Evolutionary conservation across 1,284 basidiomycete genomes (phyloP).

Genomic region (Cutaneotrichosporon curvatum): DNA sequence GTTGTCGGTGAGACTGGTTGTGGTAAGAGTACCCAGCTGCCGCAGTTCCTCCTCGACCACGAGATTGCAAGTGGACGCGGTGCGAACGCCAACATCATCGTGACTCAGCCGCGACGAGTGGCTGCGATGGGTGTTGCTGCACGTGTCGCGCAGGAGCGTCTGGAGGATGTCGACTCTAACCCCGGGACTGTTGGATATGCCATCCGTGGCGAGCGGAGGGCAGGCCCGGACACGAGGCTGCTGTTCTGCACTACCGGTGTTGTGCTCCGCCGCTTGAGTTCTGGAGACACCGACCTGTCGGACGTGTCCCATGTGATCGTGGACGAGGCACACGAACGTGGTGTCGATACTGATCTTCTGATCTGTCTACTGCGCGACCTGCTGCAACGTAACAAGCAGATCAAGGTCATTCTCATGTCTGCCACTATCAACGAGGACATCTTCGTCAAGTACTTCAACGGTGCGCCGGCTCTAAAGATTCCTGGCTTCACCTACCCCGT

Average conservation of each 20-base stretch:
- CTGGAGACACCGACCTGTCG: conserved; percentile 63
- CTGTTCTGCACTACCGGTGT: conserved; percentile 93
- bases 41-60: conserved; percentile 79
- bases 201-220: conserved; percentile 80
- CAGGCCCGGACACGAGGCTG: conserved; percentile 61
- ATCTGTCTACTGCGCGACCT: conserved; percentile 76
- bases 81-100: conserved; percentile 66
- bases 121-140: conserved; percentile 84
- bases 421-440: conserved; percentile 81
- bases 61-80: conserved; percentile 61
- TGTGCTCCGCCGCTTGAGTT: conserved; percentile 65
- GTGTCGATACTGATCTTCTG: conserved; percentile 82
- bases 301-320: conserved; percentile 79
- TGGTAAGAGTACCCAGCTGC: conserved; percentile 71
- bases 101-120: conserved; percentile 85
- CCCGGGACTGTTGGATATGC: conserved; percentile 74
- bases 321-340: conserved; percentile 89
- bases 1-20: conserved; percentile 80
- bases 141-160: conserved; percentile 76
- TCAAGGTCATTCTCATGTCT: conserved; percentile 55
- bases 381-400: conserved; percentile 58
- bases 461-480: conserved; percentile 73
- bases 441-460: conserved; percentile 68
- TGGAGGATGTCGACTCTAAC: conserved; percentile 57
- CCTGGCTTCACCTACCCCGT: conserved; percentile 78